Percentiles rank a stretch among this genome's conserved stretches.
These are phyloP conservation scores for Penicillium janthinellum DNA, from an alignment of 2,329 filamentous ascomycete species.

Conservation along the genomic window DNA sequence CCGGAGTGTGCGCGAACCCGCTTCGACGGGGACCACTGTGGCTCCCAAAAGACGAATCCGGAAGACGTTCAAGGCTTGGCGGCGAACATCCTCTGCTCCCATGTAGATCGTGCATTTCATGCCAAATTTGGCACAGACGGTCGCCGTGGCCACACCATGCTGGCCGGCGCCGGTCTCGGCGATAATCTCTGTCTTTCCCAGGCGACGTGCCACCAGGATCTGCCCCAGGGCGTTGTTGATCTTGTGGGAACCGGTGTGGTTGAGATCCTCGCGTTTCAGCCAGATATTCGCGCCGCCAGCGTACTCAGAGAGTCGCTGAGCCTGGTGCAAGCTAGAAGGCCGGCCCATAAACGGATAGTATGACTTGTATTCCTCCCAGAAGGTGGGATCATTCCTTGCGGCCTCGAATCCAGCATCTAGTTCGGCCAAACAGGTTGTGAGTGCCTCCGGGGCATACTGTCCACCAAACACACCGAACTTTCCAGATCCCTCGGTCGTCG, in stretches of 20 bases:
- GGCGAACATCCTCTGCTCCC: conserved; percentile 95
- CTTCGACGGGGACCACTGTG: conserved; percentile 88
- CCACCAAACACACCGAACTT: conserved; percentile 91
- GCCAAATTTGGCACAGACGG: conserved; percentile 95
- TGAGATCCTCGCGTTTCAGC: conserved; percentile 95
- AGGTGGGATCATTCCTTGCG: conserved; percentile 81
- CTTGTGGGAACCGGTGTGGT: conserved; percentile 98
- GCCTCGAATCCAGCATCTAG: conserved; percentile 88
- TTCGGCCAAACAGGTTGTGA: conserved; percentile 94
- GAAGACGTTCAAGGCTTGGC: conserved; percentile 97
- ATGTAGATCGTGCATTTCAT: conserved; percentile 99
- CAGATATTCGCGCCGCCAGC: conserved; percentile 95
- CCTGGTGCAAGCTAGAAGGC: conserved; percentile 86
- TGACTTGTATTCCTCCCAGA: conserved; percentile 95
- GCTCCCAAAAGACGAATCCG: conserved; percentile 95
- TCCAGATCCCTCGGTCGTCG: no score
- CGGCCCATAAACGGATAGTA: conserved; percentile 98
- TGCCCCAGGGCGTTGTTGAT: conserved; percentile 99
- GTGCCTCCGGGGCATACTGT: conserved; percentile 93
- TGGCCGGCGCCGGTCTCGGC: conserved; percentile 97
- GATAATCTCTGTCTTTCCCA: conserved; percentile 97
- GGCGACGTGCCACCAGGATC: conserved; percentile 76
- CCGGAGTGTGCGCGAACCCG: conserved; percentile 78
- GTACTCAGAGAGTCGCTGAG: conserved; percentile 82
- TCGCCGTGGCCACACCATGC: conserved; percentile 96